A percentile compares a stretch with the other conserved stretches of the same genome.
phyloP scores from a whole-genome alignment of 1,139 yeast genomes.

The Suhomyces anneliseae region DNA sequence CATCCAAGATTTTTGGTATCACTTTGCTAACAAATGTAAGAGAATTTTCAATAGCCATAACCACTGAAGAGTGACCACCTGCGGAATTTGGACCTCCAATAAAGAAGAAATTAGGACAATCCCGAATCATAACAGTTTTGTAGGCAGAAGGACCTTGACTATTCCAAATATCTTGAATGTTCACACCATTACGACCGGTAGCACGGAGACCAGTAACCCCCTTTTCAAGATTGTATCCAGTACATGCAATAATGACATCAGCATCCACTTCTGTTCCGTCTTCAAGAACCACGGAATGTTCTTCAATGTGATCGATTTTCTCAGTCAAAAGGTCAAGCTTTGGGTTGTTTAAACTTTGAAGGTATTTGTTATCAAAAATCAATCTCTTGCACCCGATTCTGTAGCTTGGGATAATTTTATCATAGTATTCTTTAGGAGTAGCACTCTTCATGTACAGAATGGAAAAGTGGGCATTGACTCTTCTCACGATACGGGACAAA shows the following conservation, averaged over 20 bases:
- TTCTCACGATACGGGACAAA: constrained; percentile 29
- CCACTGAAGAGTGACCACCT: constrained; percentile 47
- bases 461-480: constrained; percentile 22
- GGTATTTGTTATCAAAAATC: constrained; percentile 39
- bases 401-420: constrained; percentile 36
- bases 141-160: constrained; percentile 38
- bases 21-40: constrained; percentile 27
- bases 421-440: constrained; percentile 38
- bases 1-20: constrained; percentile 30
- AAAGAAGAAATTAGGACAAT: constrained; percentile 38
- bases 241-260: constrained; percentile 47
- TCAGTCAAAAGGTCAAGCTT: constrained; percentile 28
- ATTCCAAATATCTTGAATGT: constrained; percentile 27
- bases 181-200: constrained; percentile 29
- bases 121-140: constrained; percentile 33
- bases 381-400: constrained; percentile 47
- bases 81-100: constrained; percentile 47
- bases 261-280: constrained; percentile 33
- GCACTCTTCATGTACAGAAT: constrained; percentile 29
- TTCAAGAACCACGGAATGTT: constrained; percentile 30
- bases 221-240: constrained; percentile 35
- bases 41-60: constrained; percentile 42
- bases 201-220: constrained; percentile 23
- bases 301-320: constrained; percentile 28
- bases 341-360: constrained; percentile 35